These are phyloP conservation scores for Trichoderma sp. DNA, from an alignment of 2,329 filamentous ascomycete genomes.

Conservation along the genomic window DNA sequence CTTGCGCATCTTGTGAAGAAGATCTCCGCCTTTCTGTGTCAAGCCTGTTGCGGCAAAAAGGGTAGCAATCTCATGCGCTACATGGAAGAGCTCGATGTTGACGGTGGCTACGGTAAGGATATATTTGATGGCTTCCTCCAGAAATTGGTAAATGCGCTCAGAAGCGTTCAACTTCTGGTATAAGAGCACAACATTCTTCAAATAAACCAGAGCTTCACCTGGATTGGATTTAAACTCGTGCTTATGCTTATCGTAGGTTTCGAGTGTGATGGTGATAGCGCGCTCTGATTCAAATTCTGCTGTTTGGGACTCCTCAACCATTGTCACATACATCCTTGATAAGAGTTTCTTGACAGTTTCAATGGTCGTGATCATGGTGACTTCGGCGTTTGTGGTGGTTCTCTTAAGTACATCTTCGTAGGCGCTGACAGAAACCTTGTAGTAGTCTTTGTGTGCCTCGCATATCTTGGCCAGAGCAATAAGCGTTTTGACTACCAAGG, in stretches of 20 bases:
- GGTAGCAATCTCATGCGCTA: not conserved
- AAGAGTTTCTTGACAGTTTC: conserved; percentile 54
- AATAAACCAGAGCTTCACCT: not conserved
- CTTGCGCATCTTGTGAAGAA: not conserved
- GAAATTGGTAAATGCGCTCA: not conserved
- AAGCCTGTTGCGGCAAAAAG: not conserved
- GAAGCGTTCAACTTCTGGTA: not conserved
- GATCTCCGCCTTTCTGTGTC: not conserved
- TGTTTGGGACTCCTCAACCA: conserved; percentile 46
- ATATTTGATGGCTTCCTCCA: not conserved
- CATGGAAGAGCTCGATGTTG: not conserved
- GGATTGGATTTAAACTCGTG: not conserved
- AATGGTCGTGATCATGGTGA: conserved; percentile 40
- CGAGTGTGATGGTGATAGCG: not conserved
- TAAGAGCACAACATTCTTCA: not conserved
- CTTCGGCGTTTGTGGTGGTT: not conserved
- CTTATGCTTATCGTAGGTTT: not conserved
- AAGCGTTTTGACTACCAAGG: conserved; percentile 39
- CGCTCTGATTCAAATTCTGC: conserved; percentile 29
- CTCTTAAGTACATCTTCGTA: conserved; percentile 46
- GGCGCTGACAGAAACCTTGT: conserved; percentile 49
- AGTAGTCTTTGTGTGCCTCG: conserved; percentile 48
- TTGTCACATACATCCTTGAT: conserved; percentile 49
- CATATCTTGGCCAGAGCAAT: conserved; percentile 51
- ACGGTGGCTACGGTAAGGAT: not conserved